Percentiles rank a stretch among this genome's conserved stretches.
Evolutionary conservation across 2,329 filamentous ascomycete species (phyloP).

Genomic region (Pyrenophora teres): DNA sequence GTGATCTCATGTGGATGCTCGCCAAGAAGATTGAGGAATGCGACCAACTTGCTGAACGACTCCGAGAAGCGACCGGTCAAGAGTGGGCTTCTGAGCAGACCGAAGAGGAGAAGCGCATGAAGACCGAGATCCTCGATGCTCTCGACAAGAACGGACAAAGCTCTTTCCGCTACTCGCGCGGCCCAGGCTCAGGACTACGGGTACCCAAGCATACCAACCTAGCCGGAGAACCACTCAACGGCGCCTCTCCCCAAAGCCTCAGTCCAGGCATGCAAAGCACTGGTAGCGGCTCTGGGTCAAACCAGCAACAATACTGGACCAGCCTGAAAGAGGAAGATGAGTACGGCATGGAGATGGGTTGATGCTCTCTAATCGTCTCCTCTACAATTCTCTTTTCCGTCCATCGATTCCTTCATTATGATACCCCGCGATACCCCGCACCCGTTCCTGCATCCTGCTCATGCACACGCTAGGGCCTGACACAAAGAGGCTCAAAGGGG

Average conservation of each 20-base stretch:
- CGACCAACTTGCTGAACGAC: conserved; percentile 75
- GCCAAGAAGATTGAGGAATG: conserved; percentile 88
- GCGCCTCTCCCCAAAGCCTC: conserved; percentile 62
- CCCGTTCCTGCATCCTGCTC: conserved; percentile 35
- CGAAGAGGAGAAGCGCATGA: conserved; percentile 95
- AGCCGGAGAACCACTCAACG: conserved; percentile 72
- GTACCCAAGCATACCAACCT: conserved; percentile 94
- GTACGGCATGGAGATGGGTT: conserved; percentile 72
- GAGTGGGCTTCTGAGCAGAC: conserved; percentile 56
- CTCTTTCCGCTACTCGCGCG: conserved; percentile 83
- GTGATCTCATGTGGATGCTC: conserved; percentile 96
- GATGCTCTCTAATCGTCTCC: conserved; percentile 15
- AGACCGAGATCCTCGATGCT: conserved; percentile 85
- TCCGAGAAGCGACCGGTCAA: conserved; percentile 56
- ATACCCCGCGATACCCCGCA: conserved; percentile 46
- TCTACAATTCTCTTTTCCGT: conserved; percentile 18
- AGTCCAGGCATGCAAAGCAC: conserved; percentile 65
- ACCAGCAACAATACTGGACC: conserved; percentile 60
- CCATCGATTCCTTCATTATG: conserved; percentile 36
- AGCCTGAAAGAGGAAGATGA: conserved; percentile 96
- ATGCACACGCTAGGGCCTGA: conserved; percentile 28
- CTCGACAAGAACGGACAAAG: conserved; percentile 77
- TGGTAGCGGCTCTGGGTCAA: conserved; percentile 61
- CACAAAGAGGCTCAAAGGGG: conserved; percentile 8
- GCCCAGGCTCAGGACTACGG: conserved; percentile 79